phyloP scores from a whole-genome alignment of 2,329 filamentous ascomycete species.

The Colletotrichum horii region DNA sequence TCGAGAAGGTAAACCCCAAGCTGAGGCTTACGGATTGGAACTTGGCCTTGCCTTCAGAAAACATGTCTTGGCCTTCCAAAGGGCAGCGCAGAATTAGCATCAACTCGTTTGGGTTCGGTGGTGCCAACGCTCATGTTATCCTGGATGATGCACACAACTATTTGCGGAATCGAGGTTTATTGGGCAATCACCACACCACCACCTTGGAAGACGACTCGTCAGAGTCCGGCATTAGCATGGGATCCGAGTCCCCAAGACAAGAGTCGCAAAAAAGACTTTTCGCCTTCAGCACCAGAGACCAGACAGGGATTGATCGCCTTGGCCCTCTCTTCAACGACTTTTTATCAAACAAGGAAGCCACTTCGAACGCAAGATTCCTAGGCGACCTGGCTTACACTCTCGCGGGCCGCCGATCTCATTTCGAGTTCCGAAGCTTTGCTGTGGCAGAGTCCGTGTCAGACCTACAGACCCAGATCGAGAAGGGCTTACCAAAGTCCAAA shows the following conservation, averaged over 20 bases:
- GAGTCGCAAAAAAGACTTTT: not conserved
- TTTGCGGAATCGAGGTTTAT: not conserved
- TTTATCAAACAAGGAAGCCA: not conserved
- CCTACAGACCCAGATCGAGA: not conserved
- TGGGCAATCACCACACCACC: not conserved
- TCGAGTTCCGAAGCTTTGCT: not conserved
- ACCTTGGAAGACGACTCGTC: not conserved
- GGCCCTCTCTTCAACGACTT: not conserved
- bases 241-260: not conserved
- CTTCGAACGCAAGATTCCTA: not conserved
- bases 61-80: constrained; percentile 26
- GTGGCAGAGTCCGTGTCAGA: not conserved
- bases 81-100: constrained; percentile 51
- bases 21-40: constrained; percentile 34
- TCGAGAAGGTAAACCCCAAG: constrained; percentile 46
- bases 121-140: constrained; percentile 15
- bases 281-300: not conserved
- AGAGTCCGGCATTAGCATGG: not conserved
- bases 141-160: constrained; percentile 33
- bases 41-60: constrained; percentile 32
- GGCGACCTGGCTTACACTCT: not conserved
- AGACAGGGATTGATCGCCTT: not conserved
- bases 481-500: not conserved
- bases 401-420: not conserved
- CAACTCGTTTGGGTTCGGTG: constrained; percentile 16